Conservation (phyloP, 2,329 filamentous ascomycete species). For the Claviceps sp. region DNA sequence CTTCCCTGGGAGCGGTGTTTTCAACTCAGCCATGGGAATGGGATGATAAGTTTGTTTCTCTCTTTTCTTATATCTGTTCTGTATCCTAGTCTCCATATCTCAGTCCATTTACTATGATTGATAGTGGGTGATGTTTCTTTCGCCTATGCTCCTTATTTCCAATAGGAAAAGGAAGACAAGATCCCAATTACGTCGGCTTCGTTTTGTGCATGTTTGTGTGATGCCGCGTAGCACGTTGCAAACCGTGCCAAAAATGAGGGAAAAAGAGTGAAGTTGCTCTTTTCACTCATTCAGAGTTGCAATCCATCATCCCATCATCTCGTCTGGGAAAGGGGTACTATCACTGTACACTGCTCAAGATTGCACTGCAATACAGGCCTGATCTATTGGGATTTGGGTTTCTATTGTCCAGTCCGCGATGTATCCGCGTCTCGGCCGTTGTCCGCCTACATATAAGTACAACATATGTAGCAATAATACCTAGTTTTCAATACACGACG, state of each 20-base stretch:
- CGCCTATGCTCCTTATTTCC: no score
- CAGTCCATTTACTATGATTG: neutral
- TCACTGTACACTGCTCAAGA: neutral
- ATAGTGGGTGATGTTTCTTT: neutral
- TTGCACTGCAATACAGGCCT: neutral
- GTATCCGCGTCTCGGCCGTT: neutral
- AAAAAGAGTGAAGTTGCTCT: no score
- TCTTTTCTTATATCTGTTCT: neutral
- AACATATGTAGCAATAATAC: no score
- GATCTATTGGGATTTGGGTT: neutral
- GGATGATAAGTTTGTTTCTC: neutral
- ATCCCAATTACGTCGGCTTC: neutral
- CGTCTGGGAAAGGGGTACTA: neutral
- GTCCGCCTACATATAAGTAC: neutral
- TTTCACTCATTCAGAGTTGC: no score
- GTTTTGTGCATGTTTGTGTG: neutral
- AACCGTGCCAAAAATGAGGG: no score
- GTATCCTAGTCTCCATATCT: neutral
- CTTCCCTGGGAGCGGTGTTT: slow-evolving; percentile 3
- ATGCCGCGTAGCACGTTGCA: no score
- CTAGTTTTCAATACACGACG: neutral
- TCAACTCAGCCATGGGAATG: slow-evolving; percentile 1
- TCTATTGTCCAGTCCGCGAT: neutral
- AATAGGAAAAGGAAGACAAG: neutral
- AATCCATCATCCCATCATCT: no score